These are phyloP conservation scores for Penicillium chermesinum DNA, from an alignment of 495 filamentous ascomycete genomes.

Conservation along the genomic window DNA sequence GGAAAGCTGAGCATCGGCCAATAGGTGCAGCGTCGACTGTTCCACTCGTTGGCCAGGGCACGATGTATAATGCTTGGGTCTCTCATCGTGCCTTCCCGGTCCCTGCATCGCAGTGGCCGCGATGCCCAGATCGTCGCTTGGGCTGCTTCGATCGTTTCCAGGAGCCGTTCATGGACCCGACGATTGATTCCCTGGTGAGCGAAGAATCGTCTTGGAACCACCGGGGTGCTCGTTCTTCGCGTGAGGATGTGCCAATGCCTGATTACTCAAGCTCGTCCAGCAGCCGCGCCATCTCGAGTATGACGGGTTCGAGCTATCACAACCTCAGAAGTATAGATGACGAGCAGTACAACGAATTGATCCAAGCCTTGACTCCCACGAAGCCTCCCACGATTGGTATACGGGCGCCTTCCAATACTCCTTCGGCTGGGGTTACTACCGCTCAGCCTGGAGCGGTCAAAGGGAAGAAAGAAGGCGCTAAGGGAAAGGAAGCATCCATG, in stretches of 20 bases:
- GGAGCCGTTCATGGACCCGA: slow-evolving; percentile 28
- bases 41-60: slow-evolving; percentile 11
- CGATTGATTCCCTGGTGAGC: slow-evolving; percentile 26
- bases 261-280: slow-evolving; percentile 44
- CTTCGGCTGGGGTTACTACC: slow-evolving; percentile 25
- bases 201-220: slow-evolving; percentile 28
- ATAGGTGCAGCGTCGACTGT: slow-evolving; percentile 9
- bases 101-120: slow-evolving; percentile 12
- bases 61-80: slow-evolving; percentile 21
- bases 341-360: slow-evolving; percentile 37
- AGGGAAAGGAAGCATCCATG: slow-evolving; percentile 13
- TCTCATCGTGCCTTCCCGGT: slow-evolving; percentile 20
- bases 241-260: slow-evolving; percentile 50
- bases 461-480: slow-evolving; percentile 36
- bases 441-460: slow-evolving; percentile 31
- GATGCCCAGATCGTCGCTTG: slow-evolving; percentile 12
- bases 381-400: slow-evolving; percentile 29
- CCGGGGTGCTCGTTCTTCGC: slow-evolving; percentile 37
- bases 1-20: slow-evolving; percentile 22
- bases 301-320: slow-evolving; percentile 42
- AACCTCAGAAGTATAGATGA: slow-evolving; percentile 36
- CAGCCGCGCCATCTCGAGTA: slow-evolving; percentile 41
- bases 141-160: slow-evolving; percentile 34
- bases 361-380: slow-evolving; percentile 39
- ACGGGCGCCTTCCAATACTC: slow-evolving; percentile 40